Percentiles rank a stretch among this genome's conserved stretches.
Conservation (phyloP, 192 early-diverging fungal species). For the Linnemannia zychae region DNA sequence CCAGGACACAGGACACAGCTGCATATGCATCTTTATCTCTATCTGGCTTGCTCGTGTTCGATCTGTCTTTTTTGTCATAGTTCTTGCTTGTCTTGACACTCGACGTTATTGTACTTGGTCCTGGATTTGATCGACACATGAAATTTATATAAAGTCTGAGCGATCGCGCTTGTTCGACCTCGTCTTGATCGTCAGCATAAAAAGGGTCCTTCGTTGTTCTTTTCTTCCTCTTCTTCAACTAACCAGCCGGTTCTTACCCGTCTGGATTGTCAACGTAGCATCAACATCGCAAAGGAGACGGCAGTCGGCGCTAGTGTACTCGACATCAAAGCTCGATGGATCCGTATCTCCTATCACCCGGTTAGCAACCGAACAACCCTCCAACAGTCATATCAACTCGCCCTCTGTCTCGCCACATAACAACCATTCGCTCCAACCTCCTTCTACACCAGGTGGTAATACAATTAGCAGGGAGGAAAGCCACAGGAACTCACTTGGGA, state of each 20-base stretch:
- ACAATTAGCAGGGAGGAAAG: not conserved
- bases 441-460: constrained; percentile 8
- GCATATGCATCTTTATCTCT: constrained; percentile 2
- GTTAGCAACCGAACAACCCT: not conserved
- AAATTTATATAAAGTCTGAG: not conserved
- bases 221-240: not conserved
- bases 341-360: not conserved
- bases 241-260: not conserved
- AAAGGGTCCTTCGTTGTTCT: not conserved
- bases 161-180: not conserved
- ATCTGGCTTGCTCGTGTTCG: not conserved
- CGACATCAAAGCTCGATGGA: constrained; percentile 28
- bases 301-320: constrained; percentile 38
- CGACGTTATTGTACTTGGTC: not conserved
- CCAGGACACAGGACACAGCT: too few relatives aligned
- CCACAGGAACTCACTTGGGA: constrained; percentile 26
- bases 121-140: not conserved
- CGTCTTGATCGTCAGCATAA: not conserved
- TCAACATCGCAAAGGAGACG: constrained; percentile 40
- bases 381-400: not conserved
- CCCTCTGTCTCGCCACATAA: constrained; percentile 1
- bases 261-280: not conserved
- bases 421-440: constrained; percentile 27
- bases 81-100: not conserved
- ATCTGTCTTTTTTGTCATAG: not conserved